Evolutionary conservation across 192 early-diverging fungal genomes (phyloP), one percentile per base, ranked within the genome.

Genomic region (Entophlyctis luteolus): DNA sequence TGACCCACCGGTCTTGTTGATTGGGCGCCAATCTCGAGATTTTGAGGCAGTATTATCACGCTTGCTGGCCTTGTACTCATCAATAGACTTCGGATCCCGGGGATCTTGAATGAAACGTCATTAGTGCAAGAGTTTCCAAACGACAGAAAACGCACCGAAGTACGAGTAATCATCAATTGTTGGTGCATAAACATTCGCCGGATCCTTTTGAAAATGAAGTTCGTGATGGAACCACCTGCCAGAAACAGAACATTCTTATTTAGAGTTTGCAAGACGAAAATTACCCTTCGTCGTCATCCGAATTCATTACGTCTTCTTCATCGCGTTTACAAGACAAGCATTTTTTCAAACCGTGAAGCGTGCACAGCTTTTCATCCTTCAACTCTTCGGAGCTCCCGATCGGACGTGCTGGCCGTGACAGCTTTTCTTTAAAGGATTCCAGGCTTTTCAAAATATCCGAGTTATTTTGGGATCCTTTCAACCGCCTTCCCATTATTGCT

Each of bases 161-260:
- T 47, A 68, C 27, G 74, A 63, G 49, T 84, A 84, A 48, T 84
- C 82, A 20, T 84, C 82, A 2, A 82, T 69, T 34, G 62, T 69
- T 10, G 80, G 78, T 25, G 69, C 75, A 71, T 77, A 83, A 2
- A 83, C 81, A 48, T 83, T 80, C 6, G 78, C 78, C 18, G 65
- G 66, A 8, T 91, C 87, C 60, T 88, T 91, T 67, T 78, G 79
- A 75, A 93, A 94, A 2, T 85, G 77, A 3, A 96, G 79, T 16
- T 81, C 82, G 57, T 92, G 89, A 10, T 79, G 72, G 70, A 94
- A 83, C 95, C 95, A 97, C 5, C 67, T 68, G 31, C 29, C 20
- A 18, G 5, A 48, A 28, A 48, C 59, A 50, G 36, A 54, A 28
- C 27, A 29, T 50, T 5, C 31, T 57, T 29, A 65, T 22, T 25